Base-by-base conservation (phyloP, 352 stramenopile genomes). In the Pythium volutum region DNA sequence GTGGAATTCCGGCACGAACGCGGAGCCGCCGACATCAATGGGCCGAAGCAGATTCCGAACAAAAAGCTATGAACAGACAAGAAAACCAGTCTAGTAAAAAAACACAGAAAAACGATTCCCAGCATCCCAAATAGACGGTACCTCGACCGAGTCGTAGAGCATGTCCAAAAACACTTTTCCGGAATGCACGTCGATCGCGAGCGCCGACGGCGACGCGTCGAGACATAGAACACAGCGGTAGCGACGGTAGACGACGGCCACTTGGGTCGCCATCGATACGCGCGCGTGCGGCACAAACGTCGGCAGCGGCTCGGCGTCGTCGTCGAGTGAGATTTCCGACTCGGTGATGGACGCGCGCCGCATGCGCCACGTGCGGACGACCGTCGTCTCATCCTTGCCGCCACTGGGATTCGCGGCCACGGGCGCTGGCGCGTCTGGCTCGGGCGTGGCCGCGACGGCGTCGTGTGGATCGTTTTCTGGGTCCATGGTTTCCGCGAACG, bases 201-300 rank as follows among this genome's bases (percentile, higher is more conserved):
- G 67, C 23, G 84, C 84, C 31, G 85, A 96, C 15, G 85, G 87
- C 33, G 84, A 95, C 26, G 81, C 83, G 59, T 96, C 87, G 20
- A 96, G 74, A 67, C 82, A 95, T 33, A 96, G 57, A 6, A 91
- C 84, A 42, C 85, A 91, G 51, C 85, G 84, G 49, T 95, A 96
- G 43, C 81, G 79, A 18, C 74, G 67, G 68, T 92, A 95, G 27
- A 93, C 66, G 39, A 84, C 69, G n/a, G 55, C 42, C 18, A 95
- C 75, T 39, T 70, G 53, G 0, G 76, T 84, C 54, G 72, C 64
- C 38, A 79, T 64, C 12, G 79, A 80, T 49, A 93, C 47, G 0
- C 69, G 65, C 59, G 75, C 72, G 11, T 56, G 52, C 31, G 27
- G 4, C 31, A 62, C 12, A 29, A 27, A 52, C n/a, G 60, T 57